Evolutionary conservation across 805 yeast species (phyloP), one percentile per base, ranked within the genome.

Genomic region (Spathaspora arborariae): DNA sequence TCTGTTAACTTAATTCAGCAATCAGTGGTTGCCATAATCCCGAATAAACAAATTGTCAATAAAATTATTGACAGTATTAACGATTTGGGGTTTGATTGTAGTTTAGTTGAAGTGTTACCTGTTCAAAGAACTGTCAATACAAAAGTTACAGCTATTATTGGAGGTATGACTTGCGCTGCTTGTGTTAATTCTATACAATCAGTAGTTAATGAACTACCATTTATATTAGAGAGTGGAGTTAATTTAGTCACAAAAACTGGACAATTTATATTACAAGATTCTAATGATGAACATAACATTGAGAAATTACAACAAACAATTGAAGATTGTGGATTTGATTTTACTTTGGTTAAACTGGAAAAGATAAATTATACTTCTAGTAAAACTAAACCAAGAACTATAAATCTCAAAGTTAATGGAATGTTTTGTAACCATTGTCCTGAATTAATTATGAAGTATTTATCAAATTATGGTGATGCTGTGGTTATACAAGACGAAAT

Each of bases 351-450:
- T n/a, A 64, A 65, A 5, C 63, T 68, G 5, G 70, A 68, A 26
- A 72, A 70, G 41, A 70, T 76, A 33, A 72, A 73, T 51, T 76
- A 74, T 49, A 70, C 78, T 1, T 70, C 76, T n/a, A 67, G 73
- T 2, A 72, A 75, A 50, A 72, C 70, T 37, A 69, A 64, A 39
- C 69, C 84, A 2, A 72, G 92, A 52, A 71, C 81, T 0, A 76
- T 85, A 39, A 77, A 77, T 49, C 65, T 86, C 45, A 71, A 67
- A 38, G 71, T 85, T 7, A 70, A 69, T 1, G 90, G 90, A 0
- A 84, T 85, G 88, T 81, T 64, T 58, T 86, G 92, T 63, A 77
- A 72, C 11, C 79, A 81, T 56, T 86, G 92, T 58, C 92, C 92
- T 1, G 75, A 71, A 27, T 58, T 72, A 1, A 72, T 85, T 24